A percentile compares a stretch with the other conserved stretches of the same genome.
Conservation (phyloP, 192 early-diverging fungal genomes). For the Linnemannia schmuckeri region DNA sequence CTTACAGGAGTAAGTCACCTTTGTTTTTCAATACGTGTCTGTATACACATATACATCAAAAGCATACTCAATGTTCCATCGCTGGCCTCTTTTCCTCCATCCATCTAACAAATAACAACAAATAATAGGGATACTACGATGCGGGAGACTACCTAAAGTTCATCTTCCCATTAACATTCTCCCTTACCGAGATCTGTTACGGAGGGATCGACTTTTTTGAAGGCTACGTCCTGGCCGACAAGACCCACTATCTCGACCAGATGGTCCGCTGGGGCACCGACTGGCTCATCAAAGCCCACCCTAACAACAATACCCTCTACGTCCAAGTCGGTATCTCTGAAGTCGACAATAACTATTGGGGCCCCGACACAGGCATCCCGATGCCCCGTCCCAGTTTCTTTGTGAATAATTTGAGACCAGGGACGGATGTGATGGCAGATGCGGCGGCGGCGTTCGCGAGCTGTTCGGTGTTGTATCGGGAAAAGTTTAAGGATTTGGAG, state of each 20-base stretch:
- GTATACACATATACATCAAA: background rate
- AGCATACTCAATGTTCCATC: too few relatives aligned
- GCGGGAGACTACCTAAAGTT: conserved; percentile 72
- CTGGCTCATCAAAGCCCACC: conserved; percentile 70
- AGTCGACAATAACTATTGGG: conserved; percentile 70
- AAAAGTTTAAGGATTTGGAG: conserved; percentile 51
- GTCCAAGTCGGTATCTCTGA: conserved; percentile 61
- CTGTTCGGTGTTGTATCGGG: conserved; percentile 60
- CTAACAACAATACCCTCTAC: conserved; percentile 60
- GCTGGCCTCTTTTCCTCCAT: background rate
- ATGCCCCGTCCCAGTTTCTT: conserved; percentile 61
- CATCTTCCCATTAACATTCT: conserved; percentile 63
- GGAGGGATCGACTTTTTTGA: conserved; percentile 68
- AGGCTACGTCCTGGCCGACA: conserved; percentile 59
- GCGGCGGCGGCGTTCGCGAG: conserved; percentile 66
- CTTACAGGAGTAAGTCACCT: conserved; percentile 41
- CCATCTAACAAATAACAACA: background rate
- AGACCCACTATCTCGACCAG: conserved; percentile 56
- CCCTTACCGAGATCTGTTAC: conserved; percentile 61
- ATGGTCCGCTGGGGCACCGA: conserved; percentile 71
- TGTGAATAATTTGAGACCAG: conserved; percentile 56
- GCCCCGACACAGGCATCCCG: conserved; percentile 64
- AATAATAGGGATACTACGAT: conserved; percentile 56
- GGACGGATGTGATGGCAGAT: conserved; percentile 66
- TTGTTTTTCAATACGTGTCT: background rate